These are phyloP conservation scores for Colletotrichum kahawae DNA, from an alignment of 2,329 filamentous ascomycete species.

Conservation along the genomic window DNA sequence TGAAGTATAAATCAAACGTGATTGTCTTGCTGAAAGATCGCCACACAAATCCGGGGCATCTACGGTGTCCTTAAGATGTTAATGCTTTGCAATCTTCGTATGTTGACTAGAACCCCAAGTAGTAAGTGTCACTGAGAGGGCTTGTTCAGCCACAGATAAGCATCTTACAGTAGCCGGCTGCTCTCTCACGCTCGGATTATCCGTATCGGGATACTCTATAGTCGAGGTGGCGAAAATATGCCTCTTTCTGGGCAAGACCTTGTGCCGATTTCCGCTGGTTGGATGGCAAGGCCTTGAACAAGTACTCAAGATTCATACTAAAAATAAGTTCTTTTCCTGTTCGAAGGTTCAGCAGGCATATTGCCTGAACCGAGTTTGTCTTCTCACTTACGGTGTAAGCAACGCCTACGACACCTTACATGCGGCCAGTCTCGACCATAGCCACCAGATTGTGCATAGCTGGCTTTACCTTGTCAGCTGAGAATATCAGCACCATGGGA, in stretches of 20 bases:
- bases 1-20: neutral
- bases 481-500: neutral
- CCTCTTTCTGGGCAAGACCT: neutral
- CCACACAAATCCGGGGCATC: too few species aligned
- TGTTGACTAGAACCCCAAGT: too few species aligned
- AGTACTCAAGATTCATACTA: neutral
- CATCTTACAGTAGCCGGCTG: too few species aligned
- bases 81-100: too few species aligned
- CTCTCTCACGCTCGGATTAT: accelerated
- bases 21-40: too few species aligned
- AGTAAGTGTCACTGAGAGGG: too few species aligned
- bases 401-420: accelerated
- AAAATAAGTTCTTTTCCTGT: too few species aligned
- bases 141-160: too few species aligned
- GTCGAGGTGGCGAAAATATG: too few species aligned
- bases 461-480: accelerated
- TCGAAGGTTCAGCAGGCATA: neutral
- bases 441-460: neutral
- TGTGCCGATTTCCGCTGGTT: accelerated
- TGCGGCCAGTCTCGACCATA: neutral
- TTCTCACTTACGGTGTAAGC: neutral
- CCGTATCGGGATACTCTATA: neutral
- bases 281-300: neutral
- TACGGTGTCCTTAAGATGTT: too few species aligned
- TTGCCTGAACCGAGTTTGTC: accelerated